Percentiles rank a stretch among this genome's conserved stretches.
These are phyloP conservation scores for Ascoidea tarda DNA, from an alignment of 805 yeast species.

Conservation along the genomic window DNA sequence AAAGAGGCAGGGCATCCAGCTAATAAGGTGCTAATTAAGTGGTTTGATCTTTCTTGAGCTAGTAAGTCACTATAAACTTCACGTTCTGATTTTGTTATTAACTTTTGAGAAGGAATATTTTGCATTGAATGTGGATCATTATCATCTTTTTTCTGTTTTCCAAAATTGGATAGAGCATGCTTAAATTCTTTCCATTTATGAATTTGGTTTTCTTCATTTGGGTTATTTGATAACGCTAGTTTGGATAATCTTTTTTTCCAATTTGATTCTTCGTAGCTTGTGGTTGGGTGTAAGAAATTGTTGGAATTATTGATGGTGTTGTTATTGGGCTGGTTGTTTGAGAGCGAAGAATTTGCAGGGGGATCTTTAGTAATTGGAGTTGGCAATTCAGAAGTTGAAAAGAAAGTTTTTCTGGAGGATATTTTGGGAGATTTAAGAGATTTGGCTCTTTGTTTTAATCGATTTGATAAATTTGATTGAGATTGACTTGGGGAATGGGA, in stretches of 20 bases:
- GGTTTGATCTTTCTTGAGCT: constrained; percentile 5
- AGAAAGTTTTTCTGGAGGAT: too few relatives aligned
- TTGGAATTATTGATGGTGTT: too few relatives aligned
- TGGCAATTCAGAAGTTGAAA: too few relatives aligned
- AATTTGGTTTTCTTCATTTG: background rate
- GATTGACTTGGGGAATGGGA: background rate
- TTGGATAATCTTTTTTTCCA: background rate
- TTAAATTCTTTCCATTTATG: background rate
- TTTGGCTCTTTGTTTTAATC: background rate
- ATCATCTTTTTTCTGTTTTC: background rate
- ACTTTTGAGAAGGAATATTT: too few relatives aligned
- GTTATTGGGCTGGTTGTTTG: background rate
- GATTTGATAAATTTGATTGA: background rate
- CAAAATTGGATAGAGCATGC: background rate
- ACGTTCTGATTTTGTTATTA: background rate
- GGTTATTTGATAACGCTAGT: background rate
- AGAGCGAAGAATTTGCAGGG: too few relatives aligned
- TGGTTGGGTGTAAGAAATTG: background rate
- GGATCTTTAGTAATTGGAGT: too few relatives aligned
- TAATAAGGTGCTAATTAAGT: constrained; percentile 34
- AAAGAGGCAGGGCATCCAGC: constrained; percentile 66
- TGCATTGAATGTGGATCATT: background rate
- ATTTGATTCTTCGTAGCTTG: background rate
- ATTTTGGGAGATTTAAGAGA: background rate
- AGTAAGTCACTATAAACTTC: constrained; percentile 3